These are phyloP conservation scores for Sporodiniella umbellata DNA, from an alignment of 371 early-diverging fungal species.

Conservation along the genomic window DNA sequence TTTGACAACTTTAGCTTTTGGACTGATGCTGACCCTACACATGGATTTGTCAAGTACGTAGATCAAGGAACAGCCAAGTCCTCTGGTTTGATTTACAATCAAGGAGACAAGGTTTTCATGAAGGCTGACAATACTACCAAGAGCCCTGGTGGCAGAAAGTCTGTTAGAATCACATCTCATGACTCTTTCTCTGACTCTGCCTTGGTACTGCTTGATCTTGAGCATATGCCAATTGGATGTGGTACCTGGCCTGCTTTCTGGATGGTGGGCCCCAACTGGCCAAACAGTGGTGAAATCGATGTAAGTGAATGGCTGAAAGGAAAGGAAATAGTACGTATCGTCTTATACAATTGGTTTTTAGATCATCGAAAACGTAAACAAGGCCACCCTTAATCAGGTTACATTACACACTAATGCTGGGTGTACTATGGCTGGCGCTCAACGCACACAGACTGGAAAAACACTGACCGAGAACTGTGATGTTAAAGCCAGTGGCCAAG, in stretches of 20 bases:
- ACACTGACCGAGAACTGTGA: slow-evolving; percentile 7
- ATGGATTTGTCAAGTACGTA: slow-evolving; percentile 45
- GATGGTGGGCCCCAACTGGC: slow-evolving; percentile 33
- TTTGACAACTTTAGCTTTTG: slow-evolving; percentile 39
- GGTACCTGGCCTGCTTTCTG: slow-evolving; percentile 43
- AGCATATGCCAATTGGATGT: slow-evolving; percentile 40
- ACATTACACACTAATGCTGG: slow-evolving; percentile 15
- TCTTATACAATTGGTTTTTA: slow-evolving; percentile 6
- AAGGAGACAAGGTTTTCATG: slow-evolving; percentile 9
- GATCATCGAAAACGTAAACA: slow-evolving; percentile 39
- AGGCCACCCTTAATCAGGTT: slow-evolving; percentile 13
- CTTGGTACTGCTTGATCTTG: slow-evolving; percentile 29
- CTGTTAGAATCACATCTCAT: slow-evolving; percentile 25
- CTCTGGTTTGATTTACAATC: slow-evolving; percentile 3
- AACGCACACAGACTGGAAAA: slow-evolving; percentile 5
- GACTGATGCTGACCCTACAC: slow-evolving; percentile 38
- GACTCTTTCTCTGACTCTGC: slow-evolving; percentile 14
- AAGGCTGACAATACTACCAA: slow-evolving; percentile 17
- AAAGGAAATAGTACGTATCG: no score
- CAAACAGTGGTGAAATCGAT: slow-evolving; percentile 37
- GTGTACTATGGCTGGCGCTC: slow-evolving; percentile 17
- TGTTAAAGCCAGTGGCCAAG: slow-evolving; percentile 16
- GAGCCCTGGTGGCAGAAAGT: slow-evolving; percentile 18
- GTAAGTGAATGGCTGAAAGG: no score
- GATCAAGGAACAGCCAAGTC: slow-evolving; percentile 20